These are phyloP conservation scores for Agaricus subrufescens DNA, from an alignment of 768 basidiomycete species.

Conservation along the genomic window DNA sequence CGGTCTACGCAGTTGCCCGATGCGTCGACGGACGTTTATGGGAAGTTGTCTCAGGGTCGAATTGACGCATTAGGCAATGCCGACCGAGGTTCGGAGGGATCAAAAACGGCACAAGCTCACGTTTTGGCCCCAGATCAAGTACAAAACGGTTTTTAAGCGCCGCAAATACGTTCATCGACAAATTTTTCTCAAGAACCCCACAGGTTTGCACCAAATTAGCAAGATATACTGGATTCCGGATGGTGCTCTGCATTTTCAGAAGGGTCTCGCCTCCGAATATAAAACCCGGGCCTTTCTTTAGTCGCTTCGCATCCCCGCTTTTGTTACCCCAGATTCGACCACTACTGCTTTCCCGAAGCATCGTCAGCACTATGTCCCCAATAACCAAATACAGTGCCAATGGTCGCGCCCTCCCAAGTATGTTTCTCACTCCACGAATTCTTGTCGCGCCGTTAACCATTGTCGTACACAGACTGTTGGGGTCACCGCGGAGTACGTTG, in stretches of 20 bases:
- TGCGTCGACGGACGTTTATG: too few relatives aligned
- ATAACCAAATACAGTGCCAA: neutral
- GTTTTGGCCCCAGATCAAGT: too few relatives aligned
- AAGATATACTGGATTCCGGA: neutral
- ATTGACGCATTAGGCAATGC: too few relatives aligned
- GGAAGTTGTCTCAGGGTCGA: too few relatives aligned
- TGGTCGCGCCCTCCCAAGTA: constrained; percentile 26
- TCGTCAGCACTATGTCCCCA: neutral
- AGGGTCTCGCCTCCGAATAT: neutral
- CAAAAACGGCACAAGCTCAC: too few relatives aligned
- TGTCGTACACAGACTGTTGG: constrained; percentile 58
- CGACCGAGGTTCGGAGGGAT: too few relatives aligned
- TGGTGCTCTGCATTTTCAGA: neutral
- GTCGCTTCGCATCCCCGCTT: neutral
- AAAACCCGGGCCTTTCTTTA: neutral
- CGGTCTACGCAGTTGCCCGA: too few relatives aligned
- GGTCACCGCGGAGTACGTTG: constrained; percentile 43
- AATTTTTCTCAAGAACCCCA: constrained; percentile 4
- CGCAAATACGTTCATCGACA: too few relatives aligned
- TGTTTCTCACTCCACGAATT: constrained; percentile 10
- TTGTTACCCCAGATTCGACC: neutral
- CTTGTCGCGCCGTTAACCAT: neutral
- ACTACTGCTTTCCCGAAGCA: neutral
- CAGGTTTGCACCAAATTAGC: neutral
- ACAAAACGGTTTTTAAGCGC: too few relatives aligned